phyloP scores from a whole-genome alignment of 805 yeast species.

The Candida boleticola region DNA sequence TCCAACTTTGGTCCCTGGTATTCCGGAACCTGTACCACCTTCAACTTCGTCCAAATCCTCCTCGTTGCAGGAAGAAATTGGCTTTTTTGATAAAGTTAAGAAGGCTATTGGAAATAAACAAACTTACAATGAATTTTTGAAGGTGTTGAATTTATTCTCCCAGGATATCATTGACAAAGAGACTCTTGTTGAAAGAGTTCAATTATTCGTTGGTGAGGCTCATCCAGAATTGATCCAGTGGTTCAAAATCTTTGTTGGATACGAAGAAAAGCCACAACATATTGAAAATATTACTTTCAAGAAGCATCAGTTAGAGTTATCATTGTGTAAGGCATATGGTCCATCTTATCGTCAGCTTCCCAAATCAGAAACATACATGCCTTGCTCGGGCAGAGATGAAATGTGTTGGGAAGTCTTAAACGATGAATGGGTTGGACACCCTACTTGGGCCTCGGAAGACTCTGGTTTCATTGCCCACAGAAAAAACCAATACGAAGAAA shows the following conservation, averaged over 20 bases:
- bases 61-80: slow-evolving; percentile 76
- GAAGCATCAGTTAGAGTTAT: slow-evolving; percentile 87
- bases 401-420: slow-evolving; percentile 99
- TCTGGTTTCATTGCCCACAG: slow-evolving; percentile 99
- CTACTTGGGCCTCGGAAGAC: slow-evolving; percentile 99
- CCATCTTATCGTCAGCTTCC: slow-evolving; percentile 93
- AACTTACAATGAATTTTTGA: slow-evolving; percentile 88
- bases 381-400: slow-evolving; percentile 97
- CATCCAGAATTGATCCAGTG: slow-evolving; percentile 78
- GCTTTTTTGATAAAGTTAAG: slow-evolving; percentile 90
- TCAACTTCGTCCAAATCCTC: slow-evolving; percentile 46
- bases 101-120: slow-evolving; percentile 85
- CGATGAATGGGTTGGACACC: slow-evolving; percentile 99
- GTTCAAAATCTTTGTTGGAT: slow-evolving; percentile 92
- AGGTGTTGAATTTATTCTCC: slow-evolving; percentile 80
- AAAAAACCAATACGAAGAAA: slow-evolving; percentile 96
- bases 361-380: slow-evolving; percentile 91
- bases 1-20: slow-evolving; percentile 78
- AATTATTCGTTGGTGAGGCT: slow-evolving; percentile 75
- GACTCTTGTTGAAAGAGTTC: slow-evolving; percentile 79
- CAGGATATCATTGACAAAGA: slow-evolving; percentile 86
- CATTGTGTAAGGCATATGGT: slow-evolving; percentile 90
- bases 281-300: slow-evolving; percentile 87
- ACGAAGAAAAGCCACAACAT: slow-evolving; percentile 76
- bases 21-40: slow-evolving; percentile 76